Conservation (phyloP, 352 stramenopile genomes). For the Phytophthora hibernalis region DNA sequence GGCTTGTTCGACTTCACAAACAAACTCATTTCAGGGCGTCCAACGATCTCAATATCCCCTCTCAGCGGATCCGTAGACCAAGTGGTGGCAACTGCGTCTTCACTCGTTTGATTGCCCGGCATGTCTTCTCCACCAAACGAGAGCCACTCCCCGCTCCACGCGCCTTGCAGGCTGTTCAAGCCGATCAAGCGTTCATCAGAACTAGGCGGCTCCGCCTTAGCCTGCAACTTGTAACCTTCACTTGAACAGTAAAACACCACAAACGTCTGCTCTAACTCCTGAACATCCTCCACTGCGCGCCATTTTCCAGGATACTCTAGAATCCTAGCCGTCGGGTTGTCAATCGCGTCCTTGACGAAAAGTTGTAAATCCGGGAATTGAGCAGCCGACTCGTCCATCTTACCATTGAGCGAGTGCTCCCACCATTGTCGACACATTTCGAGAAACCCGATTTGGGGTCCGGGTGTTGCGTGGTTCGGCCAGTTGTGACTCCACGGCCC, state of each 20-base stretch:
- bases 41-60: conserved; percentile 44
- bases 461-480: conserved; percentile 53
- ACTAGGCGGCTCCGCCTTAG: conserved; percentile 3
- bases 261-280: conserved; percentile 45
- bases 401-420: conserved; percentile 46
- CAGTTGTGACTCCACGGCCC: conserved; percentile 65
- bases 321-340: conserved; percentile 43
- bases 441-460: conserved; percentile 56
- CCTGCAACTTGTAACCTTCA: conserved; percentile 14
- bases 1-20: conserved; percentile 44
- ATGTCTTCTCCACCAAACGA: conserved; percentile 61
- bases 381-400: conserved; percentile 23
- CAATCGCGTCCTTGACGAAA: conserved; percentile 54
- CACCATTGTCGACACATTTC: conserved; percentile 60
- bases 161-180: conserved; percentile 46
- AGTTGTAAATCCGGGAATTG: conserved; percentile 52
- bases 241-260: conserved; percentile 40
- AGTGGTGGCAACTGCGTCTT: conserved; percentile 44
- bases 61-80: conserved; percentile 36
- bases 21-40: conserved; percentile 48
- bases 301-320: conserved; percentile 51
- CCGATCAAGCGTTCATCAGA: conserved; percentile 26
- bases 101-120: conserved; percentile 48
- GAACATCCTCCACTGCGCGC: conserved; percentile 41
- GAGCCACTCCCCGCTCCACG: conserved; percentile 62